These are phyloP conservation scores for Neonectria neomacrospora DNA, from an alignment of 2,329 filamentous ascomycete species.

Conservation along the genomic window DNA sequence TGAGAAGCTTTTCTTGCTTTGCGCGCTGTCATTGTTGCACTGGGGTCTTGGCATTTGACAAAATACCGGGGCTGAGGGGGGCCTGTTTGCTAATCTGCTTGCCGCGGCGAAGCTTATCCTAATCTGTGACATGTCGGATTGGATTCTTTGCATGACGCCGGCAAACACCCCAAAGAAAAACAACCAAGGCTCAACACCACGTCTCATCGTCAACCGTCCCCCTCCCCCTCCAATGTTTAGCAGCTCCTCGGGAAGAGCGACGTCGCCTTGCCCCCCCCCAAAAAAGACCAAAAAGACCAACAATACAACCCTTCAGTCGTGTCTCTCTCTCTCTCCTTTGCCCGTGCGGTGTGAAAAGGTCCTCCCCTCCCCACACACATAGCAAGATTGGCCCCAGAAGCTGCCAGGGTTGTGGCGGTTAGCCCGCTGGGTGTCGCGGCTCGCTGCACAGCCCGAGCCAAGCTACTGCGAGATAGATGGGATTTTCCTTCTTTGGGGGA, in stretches of 20 bases:
- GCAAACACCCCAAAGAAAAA: not conserved
- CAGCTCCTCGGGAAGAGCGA: not conserved
- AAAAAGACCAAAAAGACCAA: not conserved
- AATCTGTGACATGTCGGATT: constrained; percentile 4
- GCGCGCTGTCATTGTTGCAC: not conserved
- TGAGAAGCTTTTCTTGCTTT: too few relatives aligned
- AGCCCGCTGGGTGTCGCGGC: not conserved
- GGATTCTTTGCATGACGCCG: not conserved
- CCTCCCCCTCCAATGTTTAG: too few relatives aligned
- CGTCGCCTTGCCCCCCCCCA: not conserved
- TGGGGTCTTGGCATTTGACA: not conserved
- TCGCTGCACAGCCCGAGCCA: constrained; percentile 5
- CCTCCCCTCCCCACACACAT: not conserved
- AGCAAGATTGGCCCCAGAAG: constrained; percentile 8
- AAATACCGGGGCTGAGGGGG: not conserved
- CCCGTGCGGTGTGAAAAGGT: not conserved
- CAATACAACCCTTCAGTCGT: not conserved
- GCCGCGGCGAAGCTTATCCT: not conserved
- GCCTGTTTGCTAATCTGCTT: not conserved
- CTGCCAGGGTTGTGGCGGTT: constrained; percentile 17
- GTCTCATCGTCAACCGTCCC: not conserved
- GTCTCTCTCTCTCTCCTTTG: not conserved
- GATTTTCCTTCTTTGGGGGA: not conserved
- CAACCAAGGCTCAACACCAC: not conserved
- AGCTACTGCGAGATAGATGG: constrained; percentile 18